These are phyloP conservation scores for Ustilago lituana DNA, from an alignment of 1,284 basidiomycete genomes.

Conservation along the genomic window DNA sequence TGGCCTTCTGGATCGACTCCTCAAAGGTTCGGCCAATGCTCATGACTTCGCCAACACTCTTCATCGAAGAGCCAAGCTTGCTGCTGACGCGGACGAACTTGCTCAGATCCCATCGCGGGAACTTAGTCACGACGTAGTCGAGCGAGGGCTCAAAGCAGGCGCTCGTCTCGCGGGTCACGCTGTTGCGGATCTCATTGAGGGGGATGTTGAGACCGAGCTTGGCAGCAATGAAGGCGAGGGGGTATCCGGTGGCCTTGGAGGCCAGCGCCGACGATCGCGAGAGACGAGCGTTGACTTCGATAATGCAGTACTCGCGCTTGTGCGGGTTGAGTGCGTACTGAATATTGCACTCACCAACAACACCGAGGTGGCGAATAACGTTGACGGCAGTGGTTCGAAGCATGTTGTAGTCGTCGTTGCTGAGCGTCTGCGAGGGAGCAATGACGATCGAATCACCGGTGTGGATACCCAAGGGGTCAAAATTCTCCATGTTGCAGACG, in stretches of 20 bases:
- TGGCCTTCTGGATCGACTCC: slow-evolving; percentile 97
- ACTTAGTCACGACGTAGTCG: slow-evolving; percentile 98
- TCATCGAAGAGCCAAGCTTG: slow-evolving; percentile 73
- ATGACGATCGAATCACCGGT: slow-evolving; percentile 99
- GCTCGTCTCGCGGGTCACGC: slow-evolving; percentile 92
- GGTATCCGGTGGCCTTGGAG: slow-evolving; percentile 98
- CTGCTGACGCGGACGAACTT: slow-evolving; percentile 78
- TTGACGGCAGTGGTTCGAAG: slow-evolving; percentile 96
- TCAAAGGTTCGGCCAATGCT: slow-evolving; percentile 97
- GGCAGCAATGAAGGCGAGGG: slow-evolving; percentile 96
- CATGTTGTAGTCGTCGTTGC: slow-evolving; percentile 94
- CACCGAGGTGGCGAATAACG: slow-evolving; percentile 95
- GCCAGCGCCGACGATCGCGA: slow-evolving; percentile 97
- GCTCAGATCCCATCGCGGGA: slow-evolving; percentile 97
- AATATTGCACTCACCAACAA: slow-evolving; percentile 98
- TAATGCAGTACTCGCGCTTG: slow-evolving; percentile 97
- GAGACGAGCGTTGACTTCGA: slow-evolving; percentile 99
- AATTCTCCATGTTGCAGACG: slow-evolving; percentile 99
- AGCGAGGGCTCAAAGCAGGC: slow-evolving; percentile 98
- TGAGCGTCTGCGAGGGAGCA: slow-evolving; percentile 93
- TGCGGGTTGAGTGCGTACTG: slow-evolving; percentile 96
- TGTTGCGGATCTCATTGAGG: slow-evolving; percentile 96
- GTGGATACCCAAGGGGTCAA: slow-evolving; percentile 97
- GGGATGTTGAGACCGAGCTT: slow-evolving; percentile 97
- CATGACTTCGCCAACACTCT: slow-evolving; percentile 99